Evolutionary conservation across 169 alveolate species (phyloP).

Genomic region (Besnoitia besnoiti): DNA sequence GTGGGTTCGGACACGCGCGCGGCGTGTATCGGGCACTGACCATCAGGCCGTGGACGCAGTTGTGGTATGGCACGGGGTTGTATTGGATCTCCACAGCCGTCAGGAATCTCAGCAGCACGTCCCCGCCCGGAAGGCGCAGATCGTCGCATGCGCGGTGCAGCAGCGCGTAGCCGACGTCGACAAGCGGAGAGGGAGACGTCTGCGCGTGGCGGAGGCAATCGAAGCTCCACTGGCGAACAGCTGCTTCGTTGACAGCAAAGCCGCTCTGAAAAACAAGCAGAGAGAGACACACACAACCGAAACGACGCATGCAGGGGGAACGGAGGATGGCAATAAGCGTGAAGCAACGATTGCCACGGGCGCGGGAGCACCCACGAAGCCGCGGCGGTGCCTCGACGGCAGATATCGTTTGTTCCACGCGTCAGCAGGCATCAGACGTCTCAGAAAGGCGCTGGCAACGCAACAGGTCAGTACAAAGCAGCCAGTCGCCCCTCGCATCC

Average conservation of each 20-base stretch:
- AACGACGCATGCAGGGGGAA: not conserved
- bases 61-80: constrained; percentile 35
- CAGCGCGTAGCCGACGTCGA: constrained; percentile 38
- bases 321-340: too few relatives aligned
- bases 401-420: too few relatives aligned
- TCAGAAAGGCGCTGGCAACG: too few relatives aligned
- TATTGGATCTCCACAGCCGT: constrained; percentile 37
- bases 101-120: not conserved
- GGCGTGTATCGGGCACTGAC: not conserved
- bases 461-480: too few relatives aligned
- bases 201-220: constrained; percentile 10
- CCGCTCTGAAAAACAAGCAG: not conserved
- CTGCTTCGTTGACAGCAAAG: constrained; percentile 1
- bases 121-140: not conserved
- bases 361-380: too few relatives aligned
- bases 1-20: not conserved
- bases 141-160: not conserved
- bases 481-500: too few relatives aligned
- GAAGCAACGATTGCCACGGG: too few relatives aligned
- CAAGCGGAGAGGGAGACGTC: constrained; percentile 6
- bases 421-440: too few relatives aligned
- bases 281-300: not conserved
- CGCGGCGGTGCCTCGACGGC: too few relatives aligned
- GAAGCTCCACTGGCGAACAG: constrained; percentile 10
- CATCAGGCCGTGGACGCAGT: constrained; percentile 40